Evolutionary conservation across 106 monocot genomes (phyloP).

Genomic region (Dendrobium huoshanense): DNA sequence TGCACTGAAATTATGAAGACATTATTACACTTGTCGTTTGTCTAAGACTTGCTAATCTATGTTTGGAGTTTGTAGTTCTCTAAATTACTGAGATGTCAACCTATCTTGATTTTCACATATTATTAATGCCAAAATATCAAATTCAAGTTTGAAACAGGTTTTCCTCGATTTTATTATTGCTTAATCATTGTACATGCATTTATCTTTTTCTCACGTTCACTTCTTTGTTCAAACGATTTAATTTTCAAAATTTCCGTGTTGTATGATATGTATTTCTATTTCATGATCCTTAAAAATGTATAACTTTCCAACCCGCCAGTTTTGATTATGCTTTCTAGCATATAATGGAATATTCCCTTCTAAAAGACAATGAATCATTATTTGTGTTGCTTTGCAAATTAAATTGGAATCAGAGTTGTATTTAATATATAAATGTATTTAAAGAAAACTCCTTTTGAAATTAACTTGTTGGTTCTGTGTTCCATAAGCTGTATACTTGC

Average conservation of each 20-base stretch:
- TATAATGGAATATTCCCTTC: neutral
- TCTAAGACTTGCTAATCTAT: neutral
- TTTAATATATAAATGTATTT: no score
- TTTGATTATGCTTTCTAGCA: neutral
- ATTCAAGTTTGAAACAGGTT: neutral
- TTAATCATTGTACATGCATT: neutral
- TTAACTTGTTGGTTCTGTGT: neutral
- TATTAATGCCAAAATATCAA: neutral
- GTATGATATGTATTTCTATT: neutral
- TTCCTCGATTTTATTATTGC: neutral
- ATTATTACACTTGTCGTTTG: neutral
- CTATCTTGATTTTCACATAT: neutral
- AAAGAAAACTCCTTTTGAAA: neutral
- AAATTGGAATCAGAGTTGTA: neutral
- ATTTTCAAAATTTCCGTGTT: neutral
- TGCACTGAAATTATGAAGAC: neutral
- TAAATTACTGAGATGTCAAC: neutral
- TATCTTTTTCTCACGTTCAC: neutral
- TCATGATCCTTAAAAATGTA: neutral
- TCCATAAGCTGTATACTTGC: neutral
- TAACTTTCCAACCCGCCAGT: neutral
- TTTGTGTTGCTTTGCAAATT: neutral
- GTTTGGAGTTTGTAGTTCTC: neutral
- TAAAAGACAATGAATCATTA: neutral
- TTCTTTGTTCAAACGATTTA: neutral